Percentiles rank a stretch among this genome's conserved stretches.
These are phyloP conservation scores for Syzygium grande DNA, from an alignment of 345 rosid species.

Conservation along the genomic window DNA sequence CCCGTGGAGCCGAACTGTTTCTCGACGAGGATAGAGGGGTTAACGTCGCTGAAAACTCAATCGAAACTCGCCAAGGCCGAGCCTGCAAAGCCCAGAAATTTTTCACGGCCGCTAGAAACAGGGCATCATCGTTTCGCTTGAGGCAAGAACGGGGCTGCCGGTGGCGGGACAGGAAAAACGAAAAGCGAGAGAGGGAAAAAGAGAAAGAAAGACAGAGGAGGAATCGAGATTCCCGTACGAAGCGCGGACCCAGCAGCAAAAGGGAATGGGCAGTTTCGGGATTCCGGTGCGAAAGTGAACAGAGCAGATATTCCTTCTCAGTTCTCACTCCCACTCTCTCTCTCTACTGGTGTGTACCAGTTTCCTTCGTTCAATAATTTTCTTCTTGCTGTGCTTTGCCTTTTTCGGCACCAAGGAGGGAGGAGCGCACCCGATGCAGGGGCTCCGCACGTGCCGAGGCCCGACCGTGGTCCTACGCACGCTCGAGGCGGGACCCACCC, in stretches of 20 bases:
- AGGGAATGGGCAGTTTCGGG: not conserved
- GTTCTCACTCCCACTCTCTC: not conserved
- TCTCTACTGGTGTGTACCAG: not conserved
- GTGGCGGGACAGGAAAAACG: not conserved
- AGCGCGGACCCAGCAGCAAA: not conserved
- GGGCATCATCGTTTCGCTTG: not conserved
- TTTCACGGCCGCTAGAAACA: not conserved
- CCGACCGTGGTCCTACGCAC: not conserved
- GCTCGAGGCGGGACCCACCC: not conserved
- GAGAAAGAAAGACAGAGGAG: no score
- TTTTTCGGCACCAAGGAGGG: not conserved
- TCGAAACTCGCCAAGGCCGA: not conserved
- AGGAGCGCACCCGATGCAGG: not conserved
- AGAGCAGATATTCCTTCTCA: not conserved
- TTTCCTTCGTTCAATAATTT: not conserved
- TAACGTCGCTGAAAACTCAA: not conserved
- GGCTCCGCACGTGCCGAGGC: conserved; percentile 1
- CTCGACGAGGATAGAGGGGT: not conserved
- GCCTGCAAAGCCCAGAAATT: not conserved
- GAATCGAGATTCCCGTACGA: not conserved
- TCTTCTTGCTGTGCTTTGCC: not conserved
- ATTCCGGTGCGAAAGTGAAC: not conserved
- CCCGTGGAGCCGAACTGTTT: not conserved
- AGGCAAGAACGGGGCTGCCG: not conserved
- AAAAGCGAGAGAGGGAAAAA: not conserved